Conservation (phyloP, 768 basidiomycete species). For the Xerocomus spinulosus region DNA sequence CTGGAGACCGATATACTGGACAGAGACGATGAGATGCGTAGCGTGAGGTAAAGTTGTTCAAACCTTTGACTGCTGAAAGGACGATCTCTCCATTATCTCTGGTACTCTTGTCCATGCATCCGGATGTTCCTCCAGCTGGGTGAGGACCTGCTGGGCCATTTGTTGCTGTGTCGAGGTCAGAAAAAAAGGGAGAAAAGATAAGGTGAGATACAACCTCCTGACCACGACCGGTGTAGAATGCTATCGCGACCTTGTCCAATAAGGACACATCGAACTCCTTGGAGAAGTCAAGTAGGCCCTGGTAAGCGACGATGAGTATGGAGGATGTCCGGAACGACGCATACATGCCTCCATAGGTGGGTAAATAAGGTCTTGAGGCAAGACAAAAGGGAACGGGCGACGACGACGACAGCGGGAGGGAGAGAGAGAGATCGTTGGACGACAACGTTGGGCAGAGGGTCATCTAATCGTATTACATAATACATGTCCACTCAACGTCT, state of each 20-base stretch:
- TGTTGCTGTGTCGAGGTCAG: slow-evolving; percentile 64
- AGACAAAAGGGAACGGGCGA: neutral
- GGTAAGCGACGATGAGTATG: slow-evolving; percentile 6
- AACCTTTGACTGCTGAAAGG: slow-evolving; percentile 85
- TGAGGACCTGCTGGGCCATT: slow-evolving; percentile 88
- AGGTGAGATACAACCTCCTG: slow-evolving; percentile 57
- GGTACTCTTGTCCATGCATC: slow-evolving; percentile 98
- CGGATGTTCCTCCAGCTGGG: slow-evolving; percentile 93
- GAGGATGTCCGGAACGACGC: neutral
- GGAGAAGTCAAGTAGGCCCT: slow-evolving; percentile 92
- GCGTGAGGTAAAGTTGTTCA: neutral
- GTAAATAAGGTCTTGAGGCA: slow-evolving; percentile 7
- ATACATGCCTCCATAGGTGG: slow-evolving; percentile 36
- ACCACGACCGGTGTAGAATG: slow-evolving; percentile 84
- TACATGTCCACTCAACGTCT: slow-evolving; percentile 14
- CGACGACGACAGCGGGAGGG: slow-evolving; percentile 11
- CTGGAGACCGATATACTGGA: slow-evolving; percentile 91
- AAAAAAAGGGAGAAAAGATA: slow-evolving; percentile 1
- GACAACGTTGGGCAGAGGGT: slow-evolving; percentile 34
- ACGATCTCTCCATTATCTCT: slow-evolving; percentile 80
- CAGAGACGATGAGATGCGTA: slow-evolving; percentile 12
- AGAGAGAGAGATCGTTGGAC: slow-evolving; percentile 13
- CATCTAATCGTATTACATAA: slow-evolving; percentile 36
- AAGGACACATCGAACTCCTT: slow-evolving; percentile 89
- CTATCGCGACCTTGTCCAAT: slow-evolving; percentile 90